Evolutionary conservation across 2,329 filamentous ascomycete species (phyloP), one percentile per base, ranked within the genome.

Genomic region (Blastomyces gilchristii): DNA sequence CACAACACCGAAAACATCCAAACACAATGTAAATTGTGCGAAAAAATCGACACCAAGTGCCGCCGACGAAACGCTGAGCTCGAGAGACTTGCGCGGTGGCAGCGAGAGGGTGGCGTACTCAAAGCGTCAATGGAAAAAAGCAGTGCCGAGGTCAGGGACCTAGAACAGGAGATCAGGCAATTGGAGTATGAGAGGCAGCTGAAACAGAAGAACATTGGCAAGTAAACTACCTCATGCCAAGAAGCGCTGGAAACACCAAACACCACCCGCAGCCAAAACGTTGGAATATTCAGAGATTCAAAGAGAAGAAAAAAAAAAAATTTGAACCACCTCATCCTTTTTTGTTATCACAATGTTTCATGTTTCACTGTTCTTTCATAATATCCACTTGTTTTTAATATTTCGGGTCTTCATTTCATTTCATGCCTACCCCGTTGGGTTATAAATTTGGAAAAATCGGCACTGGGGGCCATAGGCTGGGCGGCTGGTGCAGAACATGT

Each of bases 21-120:
- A 53, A 83, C 84, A 62, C 84, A 85, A 70, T 97, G 93, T 81
- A 90, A 89, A 74, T 82, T 91, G 66, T 97, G 93, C 79, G 87
- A 91, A 71, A 91, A 94, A 77, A 91, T 92, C 69, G 87, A 91
- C 72, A 92, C 89, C 77, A 96, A 96, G 79, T 79, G 83, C 72
- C 85, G 90, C 63, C 86, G 89, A 67, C 83, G 86, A 71, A 80
- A 81, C 72, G 90, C 91, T 77, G 90, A 95, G 81, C 74, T 82
- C 57, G 83, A 86, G 63, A 88, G 92, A 71, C 83, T 95, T 71
- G 78, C 82, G 68, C 87, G 91, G 65, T 96, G 91, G 91, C 80
- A 82, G 71, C 81, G 81, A 58, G 90, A 94, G 76, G 87, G 88
- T 53, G 74, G 74, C 69, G 83, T 79, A 69, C 81, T 83, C 71